phyloP scores from a whole-genome alignment of 108 stramenopile species.

The Nitzschia sp. region DNA sequence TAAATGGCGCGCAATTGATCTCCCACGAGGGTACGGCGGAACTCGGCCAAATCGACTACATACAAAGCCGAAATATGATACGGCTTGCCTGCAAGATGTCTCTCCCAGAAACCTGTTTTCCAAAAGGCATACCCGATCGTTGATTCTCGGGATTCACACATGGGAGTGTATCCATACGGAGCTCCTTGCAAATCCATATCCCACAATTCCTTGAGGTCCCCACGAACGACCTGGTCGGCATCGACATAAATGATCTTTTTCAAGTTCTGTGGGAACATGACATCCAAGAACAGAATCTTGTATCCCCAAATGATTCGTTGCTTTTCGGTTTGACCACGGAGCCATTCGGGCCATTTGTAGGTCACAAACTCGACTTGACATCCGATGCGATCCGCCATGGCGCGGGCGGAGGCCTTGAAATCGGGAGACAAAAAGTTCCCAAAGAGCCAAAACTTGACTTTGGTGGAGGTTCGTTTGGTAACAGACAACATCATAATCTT shows the following conservation, averaged over 20 bases:
- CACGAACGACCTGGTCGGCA: conserved; percentile 97
- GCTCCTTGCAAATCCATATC: conserved; percentile 90
- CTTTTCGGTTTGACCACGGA: conserved; percentile 94
- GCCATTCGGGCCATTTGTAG: conserved; percentile 99
- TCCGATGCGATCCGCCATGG: conserved; percentile 82
- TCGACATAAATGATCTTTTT: conserved; percentile 97
- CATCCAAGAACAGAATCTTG: conserved; percentile 99
- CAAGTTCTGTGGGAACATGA: conserved; percentile 95
- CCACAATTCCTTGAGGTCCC: conserved; percentile 96
- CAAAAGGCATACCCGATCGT: conserved; percentile 96
- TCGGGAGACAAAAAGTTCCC: conserved; percentile 94
- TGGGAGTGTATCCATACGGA: conserved; percentile 94
- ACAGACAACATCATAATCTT: conserved; percentile 99
- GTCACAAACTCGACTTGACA: conserved; percentile 89
- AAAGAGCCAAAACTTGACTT: conserved; percentile 99
- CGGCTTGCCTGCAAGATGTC: conserved; percentile 87
- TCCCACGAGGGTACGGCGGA: conserved; percentile 86
- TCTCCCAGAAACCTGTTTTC: conserved; percentile 93
- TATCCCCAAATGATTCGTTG: conserved; percentile 99
- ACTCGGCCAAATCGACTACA: conserved; percentile 93
- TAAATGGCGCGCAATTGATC: conserved; percentile 93
- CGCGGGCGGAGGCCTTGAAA: conserved; percentile 86
- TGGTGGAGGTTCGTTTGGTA: conserved; percentile 86
- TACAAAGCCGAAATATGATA: conserved; percentile 98
- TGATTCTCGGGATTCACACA: conserved; percentile 89